Evolutionary conservation across 2,329 filamentous ascomycete species (phyloP).

Genomic region (Trichoderma sp.): DNA sequence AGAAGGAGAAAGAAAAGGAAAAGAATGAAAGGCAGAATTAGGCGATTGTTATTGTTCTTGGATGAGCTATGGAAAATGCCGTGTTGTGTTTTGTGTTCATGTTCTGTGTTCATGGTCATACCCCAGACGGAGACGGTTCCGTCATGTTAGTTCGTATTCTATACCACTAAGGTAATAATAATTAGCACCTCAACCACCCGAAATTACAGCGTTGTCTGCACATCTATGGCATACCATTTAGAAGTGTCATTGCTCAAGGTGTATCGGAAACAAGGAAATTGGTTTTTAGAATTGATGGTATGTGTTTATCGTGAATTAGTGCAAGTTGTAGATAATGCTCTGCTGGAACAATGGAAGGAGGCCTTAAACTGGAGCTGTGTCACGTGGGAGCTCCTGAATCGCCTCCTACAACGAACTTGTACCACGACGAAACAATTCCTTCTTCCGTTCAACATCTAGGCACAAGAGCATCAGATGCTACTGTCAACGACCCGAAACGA

Average conservation of each 20-base stretch:
- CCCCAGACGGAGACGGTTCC: background rate
- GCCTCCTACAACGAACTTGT: background rate
- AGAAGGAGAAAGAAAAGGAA: background rate
- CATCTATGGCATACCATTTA: background rate
- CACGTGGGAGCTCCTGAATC: conserved; percentile 20
- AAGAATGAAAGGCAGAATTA: background rate
- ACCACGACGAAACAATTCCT: background rate
- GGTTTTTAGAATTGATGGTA: background rate
- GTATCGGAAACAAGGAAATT: background rate
- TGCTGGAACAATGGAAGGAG: background rate
- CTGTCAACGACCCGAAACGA: background rate
- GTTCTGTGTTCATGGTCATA: background rate
- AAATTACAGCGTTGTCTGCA: background rate
- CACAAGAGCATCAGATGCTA: background rate
- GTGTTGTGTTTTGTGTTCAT: background rate
- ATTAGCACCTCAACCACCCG: background rate
- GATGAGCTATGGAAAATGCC: conserved; percentile 11
- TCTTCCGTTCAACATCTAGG: background rate
- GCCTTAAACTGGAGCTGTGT: conserved; percentile 16
- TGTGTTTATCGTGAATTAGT: background rate
- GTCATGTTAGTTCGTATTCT: background rate
- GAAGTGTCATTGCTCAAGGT: fast-evolving
- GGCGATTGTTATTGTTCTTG: background rate
- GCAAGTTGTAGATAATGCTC: background rate
- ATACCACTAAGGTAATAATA: background rate